Percentiles rank a stretch among this genome's conserved stretches.
Evolutionary conservation across 768 basidiomycete species (phyloP).

Genomic region (Calocera viscosa): DNA sequence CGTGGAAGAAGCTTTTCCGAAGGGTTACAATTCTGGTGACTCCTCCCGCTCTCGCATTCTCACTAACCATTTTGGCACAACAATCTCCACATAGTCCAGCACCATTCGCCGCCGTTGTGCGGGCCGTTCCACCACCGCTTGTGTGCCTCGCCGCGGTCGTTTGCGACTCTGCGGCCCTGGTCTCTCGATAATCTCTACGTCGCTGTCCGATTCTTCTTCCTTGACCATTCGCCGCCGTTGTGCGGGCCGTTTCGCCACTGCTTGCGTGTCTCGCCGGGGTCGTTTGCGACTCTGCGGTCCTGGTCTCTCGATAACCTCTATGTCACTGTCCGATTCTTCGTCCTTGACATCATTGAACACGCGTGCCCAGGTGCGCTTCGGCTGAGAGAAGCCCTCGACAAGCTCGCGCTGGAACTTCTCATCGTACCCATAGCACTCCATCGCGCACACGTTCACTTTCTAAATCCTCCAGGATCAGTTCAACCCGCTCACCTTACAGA

Average conservation of each 20-base stretch:
- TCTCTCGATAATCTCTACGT: neutral
- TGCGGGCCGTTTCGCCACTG: neutral
- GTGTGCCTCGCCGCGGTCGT: neutral
- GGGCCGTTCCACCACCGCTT: neutral
- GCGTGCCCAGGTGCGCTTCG: neutral
- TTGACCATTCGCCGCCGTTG: neutral
- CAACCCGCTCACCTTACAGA: neutral
- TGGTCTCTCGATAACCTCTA: neutral
- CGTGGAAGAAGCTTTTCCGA: too few species aligned
- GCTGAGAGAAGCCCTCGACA: neutral
- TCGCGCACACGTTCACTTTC: neutral
- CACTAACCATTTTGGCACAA: neutral
- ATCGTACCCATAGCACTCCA: slow-evolving; percentile 4
- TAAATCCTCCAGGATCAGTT: neutral
- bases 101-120: neutral
- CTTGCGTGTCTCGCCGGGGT: neutral
- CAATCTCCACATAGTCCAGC: neutral
- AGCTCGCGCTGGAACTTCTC: slow-evolving; percentile 4
- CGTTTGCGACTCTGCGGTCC: neutral
- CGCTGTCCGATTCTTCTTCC: too few species aligned
- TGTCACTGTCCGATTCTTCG: neutral
- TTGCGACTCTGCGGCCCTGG: neutral
- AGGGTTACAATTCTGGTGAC: neutral
- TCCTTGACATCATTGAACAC: neutral
- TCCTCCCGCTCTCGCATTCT: neutral